Evolutionary conservation across 2,329 filamentous ascomycete genomes (phyloP), one percentile per base, ranked within the genome.

Genomic region (Trichothecium sympodiale): DNA sequence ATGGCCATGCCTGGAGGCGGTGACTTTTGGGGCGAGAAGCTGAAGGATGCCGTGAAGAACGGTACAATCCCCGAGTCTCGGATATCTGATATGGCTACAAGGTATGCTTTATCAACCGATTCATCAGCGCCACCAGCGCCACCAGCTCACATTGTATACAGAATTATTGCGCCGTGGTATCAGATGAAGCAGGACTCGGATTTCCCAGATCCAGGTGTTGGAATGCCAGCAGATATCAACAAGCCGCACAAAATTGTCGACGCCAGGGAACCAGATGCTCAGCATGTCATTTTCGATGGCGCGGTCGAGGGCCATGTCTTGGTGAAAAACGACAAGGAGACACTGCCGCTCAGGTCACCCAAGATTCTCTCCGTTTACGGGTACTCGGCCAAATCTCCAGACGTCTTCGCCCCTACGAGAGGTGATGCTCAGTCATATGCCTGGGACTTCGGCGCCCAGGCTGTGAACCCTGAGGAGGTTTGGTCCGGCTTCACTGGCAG

Each of bases 251-350:
- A 47, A 0, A 56, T 67, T 15, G 57, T 79, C 8, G 69, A 80
- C 43, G 75, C 66, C 3, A 60, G 70, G 16, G 68, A 79, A 46
- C 54, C 34, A 49, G 55, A 55, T 5, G 54, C 60, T 4, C 1
- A 37, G 20, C 29, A 29, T 4, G 32, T 16, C 10, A 50, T 77
- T 0, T 47, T 77, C 0, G 59, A 72, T n/a, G 70, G 72, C 4
- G 75, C 74, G 1, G 57, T 77, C 4, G 74, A 79, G 45, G 74
- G 77, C 4, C 74, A 78, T 36, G 76, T 80, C 2, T 61, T 80
- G 1, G 62, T 80, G 20, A 81, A 80, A 51, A 80, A 81, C 48
- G 55, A 49, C 28, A 69, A 71, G 29, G 60, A 59, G 12, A 57
- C 70, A 0, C 60, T 80, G 1, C 76, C 76, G 0, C 52, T 81